Conservation (phyloP, 2,329 filamentous ascomycete species). For the Elsinoe necatrix region DNA sequence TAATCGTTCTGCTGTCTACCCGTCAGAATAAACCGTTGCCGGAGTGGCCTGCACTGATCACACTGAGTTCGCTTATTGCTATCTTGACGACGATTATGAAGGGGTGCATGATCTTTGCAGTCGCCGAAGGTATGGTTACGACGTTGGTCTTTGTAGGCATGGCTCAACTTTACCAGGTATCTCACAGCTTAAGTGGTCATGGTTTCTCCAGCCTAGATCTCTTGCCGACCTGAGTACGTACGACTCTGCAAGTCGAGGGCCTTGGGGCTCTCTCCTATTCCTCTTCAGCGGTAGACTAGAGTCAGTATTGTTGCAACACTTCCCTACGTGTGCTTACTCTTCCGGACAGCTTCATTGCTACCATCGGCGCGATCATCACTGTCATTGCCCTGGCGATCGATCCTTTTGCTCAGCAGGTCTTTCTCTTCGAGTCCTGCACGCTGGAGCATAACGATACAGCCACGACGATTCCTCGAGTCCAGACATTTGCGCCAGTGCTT, state of each 20-base stretch:
- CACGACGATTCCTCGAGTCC: neutral
- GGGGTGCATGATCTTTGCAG: constrained; percentile 10
- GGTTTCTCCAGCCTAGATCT: constrained; percentile 14
- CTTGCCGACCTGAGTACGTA: constrained; percentile 26
- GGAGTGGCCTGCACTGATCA: constrained; percentile 17
- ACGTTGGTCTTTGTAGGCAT: neutral
- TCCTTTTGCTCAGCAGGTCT: constrained; percentile 15
- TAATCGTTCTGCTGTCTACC: neutral
- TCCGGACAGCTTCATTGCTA: constrained; percentile 15
- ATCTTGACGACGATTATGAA: constrained; percentile 16
- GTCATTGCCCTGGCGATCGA: constrained; percentile 20
- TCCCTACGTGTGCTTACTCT: constrained; percentile 15
- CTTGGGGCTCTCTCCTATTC: constrained; percentile 26
- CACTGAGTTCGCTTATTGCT: constrained; percentile 15
- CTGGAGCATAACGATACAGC: neutral
- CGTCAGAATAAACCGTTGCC: constrained; percentile 14
- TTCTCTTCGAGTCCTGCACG: constrained; percentile 1
- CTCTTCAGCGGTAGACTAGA: constrained; percentile 17
- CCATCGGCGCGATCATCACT: constrained; percentile 26
- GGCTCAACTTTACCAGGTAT: constrained; percentile 5
- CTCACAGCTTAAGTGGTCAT: constrained; percentile 18
- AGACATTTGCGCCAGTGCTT: constrained; percentile 4
- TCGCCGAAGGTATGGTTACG: neutral
- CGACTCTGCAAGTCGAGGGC: constrained; percentile 30
- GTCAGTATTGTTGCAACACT: neutral